Evolutionary conservation across 257 asterid species (phyloP), one percentile per base, ranked within the genome.

Genomic region (Fraxinus excelsior): DNA sequence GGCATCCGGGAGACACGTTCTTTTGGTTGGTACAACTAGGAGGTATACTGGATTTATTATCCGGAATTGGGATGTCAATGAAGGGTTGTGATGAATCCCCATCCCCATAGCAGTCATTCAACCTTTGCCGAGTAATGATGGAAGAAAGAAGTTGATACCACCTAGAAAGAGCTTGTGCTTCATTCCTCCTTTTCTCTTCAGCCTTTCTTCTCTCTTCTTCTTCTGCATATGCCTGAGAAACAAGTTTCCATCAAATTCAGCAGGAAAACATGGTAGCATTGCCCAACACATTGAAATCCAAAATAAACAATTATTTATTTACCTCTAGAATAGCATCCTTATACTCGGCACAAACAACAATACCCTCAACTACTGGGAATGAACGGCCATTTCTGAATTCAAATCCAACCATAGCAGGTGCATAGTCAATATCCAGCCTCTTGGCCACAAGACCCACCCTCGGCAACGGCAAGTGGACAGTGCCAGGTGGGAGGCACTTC

Each of bases 91-190:
- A 84, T 44, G 76, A 29, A 11, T 80, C 75, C 37, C 83, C 88
- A 23, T 86, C 85, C 37, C 90, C 91, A 44, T 95, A 93, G 82
- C 87, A 21, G 25, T 86, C 80, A 71, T 86, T 90, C 85, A 95
- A 81, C 81, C 97, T 86, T 82, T 90, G 98, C 28, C 97, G 88
- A 19, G 96, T 95, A 62, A 90, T 75, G 38, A 95, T 84, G 75
- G 99, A 95, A 18, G 96, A 90, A 75, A 95, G 97, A 78, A 95
- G 98, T 83, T 95, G 99, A 86, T 93, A 93, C 99, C 99, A 95
- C 88, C 93, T 90, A 28, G 92, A 87, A 67, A 91, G 90, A 51
- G 99, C 98, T 80, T 85, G 91, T 11, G 80, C 87, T 82, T 91
- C 98, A 1, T 81, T 78, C 83, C 75, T 89, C 73, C 74, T 84